Evolutionary conservation across 169 alveolate species (phyloP).

Genomic region (Blepharisma undulans): DNA sequence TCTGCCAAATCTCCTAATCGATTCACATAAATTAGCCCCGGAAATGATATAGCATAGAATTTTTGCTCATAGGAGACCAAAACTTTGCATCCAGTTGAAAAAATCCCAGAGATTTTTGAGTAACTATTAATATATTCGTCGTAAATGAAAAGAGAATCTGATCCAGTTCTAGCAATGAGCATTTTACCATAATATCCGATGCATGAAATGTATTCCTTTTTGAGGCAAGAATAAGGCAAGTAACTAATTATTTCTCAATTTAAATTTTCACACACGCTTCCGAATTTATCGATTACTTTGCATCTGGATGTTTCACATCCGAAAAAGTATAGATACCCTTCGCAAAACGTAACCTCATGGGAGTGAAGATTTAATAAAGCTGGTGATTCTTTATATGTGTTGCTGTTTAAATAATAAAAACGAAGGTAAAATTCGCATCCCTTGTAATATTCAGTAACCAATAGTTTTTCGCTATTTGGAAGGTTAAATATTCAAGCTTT

Average conservation of each 20-base stretch:
- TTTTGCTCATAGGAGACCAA: not conserved
- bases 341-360: not conserved
- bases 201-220: not conserved
- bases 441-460: not conserved
- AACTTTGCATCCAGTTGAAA: not conserved
- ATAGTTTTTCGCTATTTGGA: not conserved
- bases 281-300: not conserved
- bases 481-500: not conserved
- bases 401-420: too few relatives aligned
- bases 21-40: not conserved
- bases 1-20: not conserved
- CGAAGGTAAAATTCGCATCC: too few relatives aligned
- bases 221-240: too few relatives aligned
- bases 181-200: not conserved
- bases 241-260: not conserved
- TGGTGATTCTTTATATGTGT: too few relatives aligned
- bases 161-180: not conserved
- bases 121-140: not conserved
- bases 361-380: not conserved
- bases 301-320: not conserved
- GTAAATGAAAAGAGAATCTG: not conserved
- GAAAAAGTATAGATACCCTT: not conserved
- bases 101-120: not conserved
- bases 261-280: not conserved
- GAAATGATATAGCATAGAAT: not conserved